These are phyloP conservation scores for Blepharisma undulans DNA, from an alignment of 169 alveolate species.

Conservation along the genomic window DNA sequence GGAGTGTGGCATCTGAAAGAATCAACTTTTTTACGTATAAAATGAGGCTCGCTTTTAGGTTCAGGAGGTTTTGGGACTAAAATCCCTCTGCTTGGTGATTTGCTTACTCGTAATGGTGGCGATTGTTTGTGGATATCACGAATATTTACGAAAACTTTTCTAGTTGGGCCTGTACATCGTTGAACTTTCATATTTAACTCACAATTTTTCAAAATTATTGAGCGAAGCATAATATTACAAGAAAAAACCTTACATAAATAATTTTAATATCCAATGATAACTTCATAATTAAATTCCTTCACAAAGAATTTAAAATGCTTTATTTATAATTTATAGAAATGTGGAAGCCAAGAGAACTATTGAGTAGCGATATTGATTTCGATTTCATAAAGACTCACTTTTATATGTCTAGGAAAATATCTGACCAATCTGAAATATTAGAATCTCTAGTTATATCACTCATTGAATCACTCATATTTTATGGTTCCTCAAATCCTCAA, in stretches of 20 bases:
- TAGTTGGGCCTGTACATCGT: neutral
- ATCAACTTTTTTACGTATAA: neutral
- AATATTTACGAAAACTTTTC: conserved; percentile 26
- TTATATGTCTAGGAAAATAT: neutral
- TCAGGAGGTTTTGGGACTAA: neutral
- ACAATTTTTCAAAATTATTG: neutral
- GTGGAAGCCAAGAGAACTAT: neutral
- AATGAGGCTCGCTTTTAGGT: neutral
- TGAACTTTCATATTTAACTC: neutral
- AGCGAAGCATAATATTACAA: neutral
- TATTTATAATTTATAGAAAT: no score
- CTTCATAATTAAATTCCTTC: no score
- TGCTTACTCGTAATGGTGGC: neutral
- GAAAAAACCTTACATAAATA: neutral
- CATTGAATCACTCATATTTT: neutral
- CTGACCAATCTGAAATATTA: neutral
- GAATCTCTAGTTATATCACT: neutral
- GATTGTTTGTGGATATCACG: neutral
- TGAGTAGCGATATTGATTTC: neutral
- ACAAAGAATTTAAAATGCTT: no score
- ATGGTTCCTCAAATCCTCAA: neutral
- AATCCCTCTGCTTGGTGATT: neutral
- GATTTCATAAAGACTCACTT: neutral
- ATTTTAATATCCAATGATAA: no score
- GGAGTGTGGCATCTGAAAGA: conserved; percentile 21